Conservation (phyloP, 2,329 filamentous ascomycete species). For the Graphilbum sp. region DNA sequence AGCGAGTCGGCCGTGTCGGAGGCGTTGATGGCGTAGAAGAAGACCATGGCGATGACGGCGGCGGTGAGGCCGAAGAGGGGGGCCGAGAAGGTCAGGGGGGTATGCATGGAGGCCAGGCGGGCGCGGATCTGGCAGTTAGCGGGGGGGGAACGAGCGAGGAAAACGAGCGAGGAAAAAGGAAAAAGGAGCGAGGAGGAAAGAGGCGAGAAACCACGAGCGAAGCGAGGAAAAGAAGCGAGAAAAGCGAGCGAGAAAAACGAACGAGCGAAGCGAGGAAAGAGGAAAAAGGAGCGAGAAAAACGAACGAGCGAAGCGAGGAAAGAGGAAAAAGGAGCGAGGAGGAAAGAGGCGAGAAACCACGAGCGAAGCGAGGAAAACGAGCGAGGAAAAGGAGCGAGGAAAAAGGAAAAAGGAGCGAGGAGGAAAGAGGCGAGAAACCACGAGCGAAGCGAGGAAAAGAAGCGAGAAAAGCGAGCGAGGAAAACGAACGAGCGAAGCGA, state of each 20-base stretch:
- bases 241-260: not conserved
- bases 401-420: slow-evolving; percentile 6
- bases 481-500: not conserved
- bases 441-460: not conserved
- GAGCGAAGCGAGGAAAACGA: not conserved
- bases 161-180: too few relatives aligned
- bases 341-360: too few relatives aligned
- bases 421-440: too few relatives aligned
- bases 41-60: slow-evolving; percentile 34
- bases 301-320: not conserved
- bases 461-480: not conserved
- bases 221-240: not conserved
- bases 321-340: slow-evolving; percentile 8
- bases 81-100: slow-evolving; percentile 20
- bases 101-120: slow-evolving; percentile 17
- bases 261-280: not conserved
- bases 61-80: slow-evolving; percentile 27
- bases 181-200: too few relatives aligned
- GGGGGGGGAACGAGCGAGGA: too few relatives aligned
- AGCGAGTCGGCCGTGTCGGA: slow-evolving; percentile 36
- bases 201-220: too few relatives aligned
- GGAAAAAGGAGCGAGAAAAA: too few relatives aligned
- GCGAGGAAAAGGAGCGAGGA: not conserved
- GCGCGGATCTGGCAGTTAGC: slow-evolving; percentile 19
- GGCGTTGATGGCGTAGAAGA: slow-evolving; percentile 40